A percentile compares a stretch with the other conserved stretches of the same genome.
Evolutionary conservation across 1,284 basidiomycete genomes (phyloP).

Genomic region (Tremellales sp.): DNA sequence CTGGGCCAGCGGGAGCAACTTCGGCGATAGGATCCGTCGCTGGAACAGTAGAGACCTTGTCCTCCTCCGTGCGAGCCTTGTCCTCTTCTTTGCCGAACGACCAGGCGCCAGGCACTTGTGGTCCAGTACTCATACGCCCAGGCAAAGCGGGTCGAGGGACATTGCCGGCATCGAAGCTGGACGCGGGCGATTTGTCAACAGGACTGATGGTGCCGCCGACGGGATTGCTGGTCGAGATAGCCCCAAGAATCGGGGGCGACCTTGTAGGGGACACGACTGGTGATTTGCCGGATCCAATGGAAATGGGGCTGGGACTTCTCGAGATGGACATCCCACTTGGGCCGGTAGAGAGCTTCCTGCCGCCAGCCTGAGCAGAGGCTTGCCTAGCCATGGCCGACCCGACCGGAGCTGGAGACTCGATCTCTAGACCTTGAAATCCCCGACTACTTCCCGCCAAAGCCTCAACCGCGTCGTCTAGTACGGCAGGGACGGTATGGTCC

Average conservation of each 20-base stretch:
- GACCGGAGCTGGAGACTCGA: constrained; percentile 34
- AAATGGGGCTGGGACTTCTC: constrained; percentile 28
- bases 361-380: constrained; percentile 17
- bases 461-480: constrained; percentile 48
- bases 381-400: constrained; percentile 28
- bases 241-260: constrained; percentile 23
- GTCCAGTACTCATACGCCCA: constrained; percentile 33
- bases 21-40: neutral
- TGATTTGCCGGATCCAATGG: constrained; percentile 12
- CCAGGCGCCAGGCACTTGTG: constrained; percentile 42
- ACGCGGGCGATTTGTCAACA: neutral
- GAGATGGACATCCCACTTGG: constrained; percentile 10
- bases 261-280: constrained; percentile 21
- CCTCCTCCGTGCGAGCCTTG: constrained; percentile 5
- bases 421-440: constrained; percentile 35
- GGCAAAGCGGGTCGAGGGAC: constrained; percentile 29
- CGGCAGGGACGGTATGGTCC: constrained; percentile 45
- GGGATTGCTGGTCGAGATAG: neutral
- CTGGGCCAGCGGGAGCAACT: neutral
- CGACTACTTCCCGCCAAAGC: constrained; percentile 29
- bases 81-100: constrained; percentile 15
- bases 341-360: constrained; percentile 15
- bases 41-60: constrained; percentile 1
- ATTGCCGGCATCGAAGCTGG: constrained; percentile 3
- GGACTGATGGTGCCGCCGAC: neutral